These are phyloP conservation scores for Limonium bicolor DNA, from an alignment of 148 eudicot genomes.

Conservation along the genomic window DNA sequence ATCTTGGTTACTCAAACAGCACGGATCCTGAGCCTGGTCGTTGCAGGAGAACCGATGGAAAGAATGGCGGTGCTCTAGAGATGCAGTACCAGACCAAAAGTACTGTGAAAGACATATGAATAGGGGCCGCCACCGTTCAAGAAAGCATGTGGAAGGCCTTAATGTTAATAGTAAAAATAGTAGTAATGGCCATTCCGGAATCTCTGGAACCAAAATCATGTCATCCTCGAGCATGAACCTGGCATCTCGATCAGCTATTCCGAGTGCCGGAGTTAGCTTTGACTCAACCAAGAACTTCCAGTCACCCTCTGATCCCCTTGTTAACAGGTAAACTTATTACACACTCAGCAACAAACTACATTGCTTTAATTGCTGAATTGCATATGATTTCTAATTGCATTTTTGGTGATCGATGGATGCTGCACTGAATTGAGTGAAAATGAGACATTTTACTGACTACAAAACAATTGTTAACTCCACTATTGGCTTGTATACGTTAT, in stretches of 20 bases:
- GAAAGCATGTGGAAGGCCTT: slow-evolving; percentile 8
- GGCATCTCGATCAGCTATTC: slow-evolving; percentile 4
- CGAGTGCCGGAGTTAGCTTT: too few species aligned
- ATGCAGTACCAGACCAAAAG: slow-evolving; percentile 44
- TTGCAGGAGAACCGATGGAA: slow-evolving; percentile 55
- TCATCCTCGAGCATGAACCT: slow-evolving; percentile 3
- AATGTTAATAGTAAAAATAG: neutral
- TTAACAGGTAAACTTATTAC: slow-evolving; percentile 30
- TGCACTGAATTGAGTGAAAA: too few species aligned
- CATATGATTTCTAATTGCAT: too few species aligned
- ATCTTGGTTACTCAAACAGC: slow-evolving; percentile 34
- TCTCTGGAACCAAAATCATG: neutral
- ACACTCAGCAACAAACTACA: too few species aligned
- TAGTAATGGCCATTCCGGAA: slow-evolving; percentile 6
- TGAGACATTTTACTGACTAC: too few species aligned
- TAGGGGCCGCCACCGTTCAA: slow-evolving; percentile 23
- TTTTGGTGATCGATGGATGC: neutral
- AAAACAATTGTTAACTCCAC: too few species aligned
- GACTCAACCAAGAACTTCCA: slow-evolving; percentile 22
- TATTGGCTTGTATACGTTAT: too few species aligned
- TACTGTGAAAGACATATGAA: slow-evolving; percentile 61
- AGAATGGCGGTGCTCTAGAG: slow-evolving; percentile 58
- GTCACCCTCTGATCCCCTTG: slow-evolving; percentile 11
- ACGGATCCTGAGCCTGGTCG: slow-evolving; percentile 62
- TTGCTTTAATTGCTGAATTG: too few species aligned